Percentiles rank a stretch among this genome's conserved stretches.
phyloP scores from a whole-genome alignment of 2,329 filamentous ascomycete genomes.

The Emmonsia crescens region DNA sequence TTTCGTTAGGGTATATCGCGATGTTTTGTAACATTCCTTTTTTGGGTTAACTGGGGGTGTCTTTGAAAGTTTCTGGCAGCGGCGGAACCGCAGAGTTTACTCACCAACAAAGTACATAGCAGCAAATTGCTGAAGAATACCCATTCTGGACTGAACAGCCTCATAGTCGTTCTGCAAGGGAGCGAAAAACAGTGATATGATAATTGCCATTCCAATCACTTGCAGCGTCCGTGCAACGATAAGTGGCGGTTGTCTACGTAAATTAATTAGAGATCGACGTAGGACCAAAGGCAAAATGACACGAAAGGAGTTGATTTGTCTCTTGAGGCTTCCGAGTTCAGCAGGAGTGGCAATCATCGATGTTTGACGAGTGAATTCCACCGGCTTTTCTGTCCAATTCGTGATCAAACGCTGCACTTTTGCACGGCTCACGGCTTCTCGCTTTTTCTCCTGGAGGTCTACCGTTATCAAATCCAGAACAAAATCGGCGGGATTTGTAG shows the following conservation, averaged over 20 bases:
- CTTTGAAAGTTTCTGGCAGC: neutral
- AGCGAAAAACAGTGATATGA: slow-evolving; percentile 59
- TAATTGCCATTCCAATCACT: slow-evolving; percentile 51
- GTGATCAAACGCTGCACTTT: slow-evolving; percentile 53
- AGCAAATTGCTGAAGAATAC: slow-evolving; percentile 61
- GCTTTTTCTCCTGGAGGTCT: slow-evolving; percentile 55
- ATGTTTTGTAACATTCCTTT: slow-evolving; percentile 69
- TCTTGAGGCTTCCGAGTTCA: slow-evolving; percentile 58
- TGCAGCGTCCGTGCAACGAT: slow-evolving; percentile 57
- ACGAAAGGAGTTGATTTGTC: slow-evolving; percentile 50
- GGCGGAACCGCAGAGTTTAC: slow-evolving; percentile 3
- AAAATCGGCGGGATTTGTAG: slow-evolving; percentile 69
- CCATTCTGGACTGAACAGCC: slow-evolving; percentile 61
- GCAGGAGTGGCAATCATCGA: slow-evolving; percentile 54
- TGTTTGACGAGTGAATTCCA: slow-evolving; percentile 16
- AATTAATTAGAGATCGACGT: slow-evolving; percentile 57
- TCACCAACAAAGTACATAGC: slow-evolving; percentile 37
- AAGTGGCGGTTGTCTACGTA: slow-evolving; percentile 54
- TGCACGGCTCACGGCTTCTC: slow-evolving; percentile 52
- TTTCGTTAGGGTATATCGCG: slow-evolving; percentile 59
- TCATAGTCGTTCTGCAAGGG: slow-evolving; percentile 59
- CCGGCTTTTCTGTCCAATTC: slow-evolving; percentile 39
- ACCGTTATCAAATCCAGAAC: slow-evolving; percentile 67
- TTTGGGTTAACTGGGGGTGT: neutral
- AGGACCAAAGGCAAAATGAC: slow-evolving; percentile 58